phyloP scores from a whole-genome alignment of 2,329 filamentous ascomycete species.

The Ophiosphaerella korrae region DNA sequence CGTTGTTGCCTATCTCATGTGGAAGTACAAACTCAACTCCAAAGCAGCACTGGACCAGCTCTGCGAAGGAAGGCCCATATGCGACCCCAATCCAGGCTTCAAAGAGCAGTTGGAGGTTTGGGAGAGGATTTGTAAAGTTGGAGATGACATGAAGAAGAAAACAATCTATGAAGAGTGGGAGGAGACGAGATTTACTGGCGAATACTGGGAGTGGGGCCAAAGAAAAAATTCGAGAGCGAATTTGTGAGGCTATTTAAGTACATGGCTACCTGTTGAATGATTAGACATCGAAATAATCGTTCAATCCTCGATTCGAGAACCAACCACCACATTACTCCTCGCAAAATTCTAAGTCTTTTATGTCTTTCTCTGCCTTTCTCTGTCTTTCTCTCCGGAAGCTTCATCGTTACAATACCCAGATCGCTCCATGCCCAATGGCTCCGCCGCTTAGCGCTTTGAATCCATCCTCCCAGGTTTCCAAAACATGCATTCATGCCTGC shows the following conservation, averaged over 20 bases:
- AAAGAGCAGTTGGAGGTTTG: conserved; percentile 42
- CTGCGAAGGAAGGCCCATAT: conserved; percentile 41
- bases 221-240: conserved; percentile 11
- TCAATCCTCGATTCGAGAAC: no score
- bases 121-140: conserved; percentile 31
- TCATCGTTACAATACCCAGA: conserved; percentile 2
- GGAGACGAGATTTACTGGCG: conserved; percentile 38
- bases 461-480: conserved; percentile 14
- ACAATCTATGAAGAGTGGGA: conserved; percentile 43
- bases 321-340: no score
- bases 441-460: conserved; percentile 6
- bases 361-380: no score
- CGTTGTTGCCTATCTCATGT: conserved; percentile 41
- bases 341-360: no score
- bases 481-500: conserved; percentile 12
- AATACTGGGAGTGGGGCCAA: conserved; percentile 47
- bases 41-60: conserved; percentile 31
- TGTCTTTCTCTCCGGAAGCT: no score
- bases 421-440: conserved; percentile 10
- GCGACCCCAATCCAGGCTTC: conserved; percentile 42
- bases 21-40: conserved; percentile 27
- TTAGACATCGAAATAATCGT: no score
- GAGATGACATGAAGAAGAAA: conserved; percentile 20
- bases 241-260: conserved; percentile 2
- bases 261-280: no score